These are phyloP conservation scores for Paecilomyces sp. DNA, from an alignment of 2,329 filamentous ascomycete species.

Conservation along the genomic window DNA sequence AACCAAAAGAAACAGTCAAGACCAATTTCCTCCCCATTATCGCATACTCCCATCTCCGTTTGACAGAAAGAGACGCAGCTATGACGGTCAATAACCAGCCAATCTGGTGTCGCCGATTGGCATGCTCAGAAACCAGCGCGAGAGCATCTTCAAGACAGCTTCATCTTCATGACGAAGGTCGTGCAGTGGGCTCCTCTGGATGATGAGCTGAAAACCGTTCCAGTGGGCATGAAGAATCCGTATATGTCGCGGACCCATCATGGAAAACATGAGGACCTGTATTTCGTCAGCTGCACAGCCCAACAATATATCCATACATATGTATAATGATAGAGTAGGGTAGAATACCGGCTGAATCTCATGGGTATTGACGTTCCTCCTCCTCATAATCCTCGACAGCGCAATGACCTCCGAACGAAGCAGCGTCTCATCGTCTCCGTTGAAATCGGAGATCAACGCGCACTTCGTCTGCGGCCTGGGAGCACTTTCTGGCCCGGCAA, in stretches of 20 bases:
- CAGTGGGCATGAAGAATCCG: not conserved
- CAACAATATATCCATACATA: not conserved
- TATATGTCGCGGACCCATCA: not conserved
- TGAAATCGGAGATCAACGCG: not conserved
- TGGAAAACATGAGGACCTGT: not conserved
- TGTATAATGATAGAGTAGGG: not conserved
- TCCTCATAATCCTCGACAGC: not conserved
- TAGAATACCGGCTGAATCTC: not conserved
- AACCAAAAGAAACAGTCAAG: not conserved
- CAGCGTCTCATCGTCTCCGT: not conserved
- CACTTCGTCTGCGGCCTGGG: not conserved
- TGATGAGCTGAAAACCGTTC: not conserved
- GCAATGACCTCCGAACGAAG: not conserved
- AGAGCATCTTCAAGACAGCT: not conserved
- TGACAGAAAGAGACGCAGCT: not conserved
- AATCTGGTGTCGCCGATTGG: not conserved
- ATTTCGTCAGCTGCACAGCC: not conserved
- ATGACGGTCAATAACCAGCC: not conserved
- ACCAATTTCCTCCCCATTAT: not conserved
- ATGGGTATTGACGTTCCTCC: not conserved
- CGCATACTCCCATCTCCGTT: not conserved
- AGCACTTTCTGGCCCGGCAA: not conserved
- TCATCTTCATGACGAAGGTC: not conserved
- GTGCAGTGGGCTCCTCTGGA: not conserved
- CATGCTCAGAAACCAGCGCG: not conserved